These are phyloP conservation scores for Microascus cirrosus DNA, from an alignment of 2,329 filamentous ascomycete genomes.

Conservation along the genomic window DNA sequence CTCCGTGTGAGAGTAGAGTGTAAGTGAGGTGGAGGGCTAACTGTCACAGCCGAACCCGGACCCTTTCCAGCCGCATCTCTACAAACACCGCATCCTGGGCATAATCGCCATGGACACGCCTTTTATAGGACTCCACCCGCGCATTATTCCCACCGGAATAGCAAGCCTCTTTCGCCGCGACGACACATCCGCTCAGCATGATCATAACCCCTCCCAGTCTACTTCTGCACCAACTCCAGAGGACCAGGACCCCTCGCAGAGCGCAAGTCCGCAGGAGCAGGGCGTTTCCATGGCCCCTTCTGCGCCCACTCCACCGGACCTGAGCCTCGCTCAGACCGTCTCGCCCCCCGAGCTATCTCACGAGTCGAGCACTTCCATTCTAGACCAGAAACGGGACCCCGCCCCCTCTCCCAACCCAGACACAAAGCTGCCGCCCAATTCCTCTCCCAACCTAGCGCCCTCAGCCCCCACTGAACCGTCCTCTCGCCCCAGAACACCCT, in stretches of 20 bases:
- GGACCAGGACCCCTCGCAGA: conserved; percentile 1
- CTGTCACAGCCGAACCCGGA: conserved; percentile 18
- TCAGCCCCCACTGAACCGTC: neutral
- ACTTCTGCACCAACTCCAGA: conserved; percentile 11
- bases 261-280: neutral
- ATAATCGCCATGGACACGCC: conserved; percentile 77
- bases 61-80: conserved; percentile 24
- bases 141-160: conserved; percentile 73
- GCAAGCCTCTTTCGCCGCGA: conserved; percentile 59
- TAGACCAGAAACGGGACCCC: neutral
- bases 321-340: neutral
- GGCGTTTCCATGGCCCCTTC: neutral
- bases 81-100: conserved; percentile 69
- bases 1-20: neutral
- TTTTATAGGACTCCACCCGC: conserved; percentile 79
- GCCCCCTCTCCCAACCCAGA: neutral
- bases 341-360: neutral
- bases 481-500: neutral
- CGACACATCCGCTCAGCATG: conserved; percentile 4
- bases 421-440: neutral
- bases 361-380: neutral
- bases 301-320: neutral
- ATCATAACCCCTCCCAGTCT: neutral
- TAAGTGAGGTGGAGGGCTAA: neutral
- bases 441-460: neutral